phyloP scores from a whole-genome alignment of 768 basidiomycete genomes.

The Serendipita sp. region DNA sequence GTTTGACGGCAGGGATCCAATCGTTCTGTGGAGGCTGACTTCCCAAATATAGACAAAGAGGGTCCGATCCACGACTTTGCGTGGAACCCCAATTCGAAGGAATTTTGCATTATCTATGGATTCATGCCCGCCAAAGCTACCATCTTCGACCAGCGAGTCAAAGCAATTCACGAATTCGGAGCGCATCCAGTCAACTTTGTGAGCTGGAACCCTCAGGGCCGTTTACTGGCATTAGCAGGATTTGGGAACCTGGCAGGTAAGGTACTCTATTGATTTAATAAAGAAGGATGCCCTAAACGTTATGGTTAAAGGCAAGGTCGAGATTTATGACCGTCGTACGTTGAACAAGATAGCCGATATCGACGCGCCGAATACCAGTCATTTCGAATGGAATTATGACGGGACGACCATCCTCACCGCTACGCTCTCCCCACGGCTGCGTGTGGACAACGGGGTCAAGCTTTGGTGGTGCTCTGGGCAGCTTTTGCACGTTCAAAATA shows the following conservation, averaged over 20 bases:
- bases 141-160: conserved; percentile 82
- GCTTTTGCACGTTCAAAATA: conserved; percentile 63
- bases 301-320: conserved; percentile 48
- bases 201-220: conserved; percentile 85
- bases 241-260: conserved; percentile 75
- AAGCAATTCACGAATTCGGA: conserved; percentile 80
- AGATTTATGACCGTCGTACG: conserved; percentile 77
- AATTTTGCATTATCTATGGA: conserved; percentile 92
- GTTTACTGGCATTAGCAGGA: conserved; percentile 74
- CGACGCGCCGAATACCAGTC: conserved; percentile 83
- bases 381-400: conserved; percentile 91
- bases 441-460: conserved; percentile 96
- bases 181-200: conserved; percentile 81
- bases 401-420: conserved; percentile 88
- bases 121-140: conserved; percentile 95
- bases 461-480: conserved; percentile 85
- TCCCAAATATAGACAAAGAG: conserved; percentile 58
- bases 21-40: conserved; percentile 12
- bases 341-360: conserved; percentile 62
- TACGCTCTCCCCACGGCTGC: conserved; percentile 82
- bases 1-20: conserved; percentile 4
- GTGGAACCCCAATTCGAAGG: conserved; percentile 94
- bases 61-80: conserved; percentile 93
- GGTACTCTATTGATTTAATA: background rate
- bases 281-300: background rate